Evolutionary conservation across 257 asterid species (phyloP).

Genomic region (Solanum corneliomulleri): DNA sequence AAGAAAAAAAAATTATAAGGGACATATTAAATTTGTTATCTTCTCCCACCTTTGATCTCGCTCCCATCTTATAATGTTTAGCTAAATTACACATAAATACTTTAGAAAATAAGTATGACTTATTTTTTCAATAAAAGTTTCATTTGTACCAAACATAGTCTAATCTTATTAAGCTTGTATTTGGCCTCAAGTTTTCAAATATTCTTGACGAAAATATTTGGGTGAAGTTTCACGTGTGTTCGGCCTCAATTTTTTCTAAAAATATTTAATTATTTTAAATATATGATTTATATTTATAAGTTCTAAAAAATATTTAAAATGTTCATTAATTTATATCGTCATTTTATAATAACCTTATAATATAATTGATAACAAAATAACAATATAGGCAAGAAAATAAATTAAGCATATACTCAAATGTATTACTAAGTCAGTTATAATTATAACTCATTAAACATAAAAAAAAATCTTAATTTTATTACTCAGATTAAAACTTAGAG

Average conservation of each 20-base stretch:
- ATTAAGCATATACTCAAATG: background rate
- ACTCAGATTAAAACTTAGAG: background rate
- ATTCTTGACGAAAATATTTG: background rate
- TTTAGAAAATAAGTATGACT: background rate
- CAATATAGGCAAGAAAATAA: background rate
- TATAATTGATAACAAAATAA: no score
- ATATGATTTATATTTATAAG: no score
- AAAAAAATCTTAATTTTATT: no score
- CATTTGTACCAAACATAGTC: background rate
- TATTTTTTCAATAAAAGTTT: no score
- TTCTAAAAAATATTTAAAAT: no score
- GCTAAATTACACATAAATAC: background rate
- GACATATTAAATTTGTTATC: background rate
- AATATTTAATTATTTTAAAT: no score
- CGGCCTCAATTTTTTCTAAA: fast-evolving
- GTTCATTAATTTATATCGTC: background rate
- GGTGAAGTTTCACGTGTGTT: background rate
- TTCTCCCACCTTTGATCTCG: background rate
- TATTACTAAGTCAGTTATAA: no score
- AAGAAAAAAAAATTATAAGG: background rate
- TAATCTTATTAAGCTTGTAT: background rate
- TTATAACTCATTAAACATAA: no score
- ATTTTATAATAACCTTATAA: no score
- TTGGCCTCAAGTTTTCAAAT: background rate
- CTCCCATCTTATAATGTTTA: background rate